A percentile compares a stretch with the other conserved stretches of the same genome.
These are phyloP conservation scores for Fusarium multiceps DNA, from an alignment of 2,329 filamentous ascomycete species.

Conservation along the genomic window DNA sequence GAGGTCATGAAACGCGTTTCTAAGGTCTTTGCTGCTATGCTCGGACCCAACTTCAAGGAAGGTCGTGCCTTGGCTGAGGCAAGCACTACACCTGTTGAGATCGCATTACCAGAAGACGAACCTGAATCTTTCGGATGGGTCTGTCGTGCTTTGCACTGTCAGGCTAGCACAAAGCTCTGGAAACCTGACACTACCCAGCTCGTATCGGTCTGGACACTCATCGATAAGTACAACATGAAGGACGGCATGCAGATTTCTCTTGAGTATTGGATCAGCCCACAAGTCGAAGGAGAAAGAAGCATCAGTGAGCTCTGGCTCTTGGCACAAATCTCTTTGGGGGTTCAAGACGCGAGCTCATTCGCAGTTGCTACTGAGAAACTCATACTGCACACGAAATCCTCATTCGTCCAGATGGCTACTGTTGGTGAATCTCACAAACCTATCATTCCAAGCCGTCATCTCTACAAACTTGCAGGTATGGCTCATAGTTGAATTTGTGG, in stretches of 20 bases:
- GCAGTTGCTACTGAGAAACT: not conserved
- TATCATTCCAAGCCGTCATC: not conserved
- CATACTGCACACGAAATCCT: accelerated
- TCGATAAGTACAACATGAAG: constrained; percentile 16
- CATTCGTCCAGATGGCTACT: not conserved
- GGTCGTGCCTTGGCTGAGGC: not conserved
- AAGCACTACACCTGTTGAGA: not conserved
- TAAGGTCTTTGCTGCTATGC: not conserved
- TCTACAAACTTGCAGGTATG: constrained; percentile 5
- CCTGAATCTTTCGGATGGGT: not conserved
- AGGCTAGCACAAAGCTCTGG: constrained; percentile 4
- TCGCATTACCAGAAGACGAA: constrained; percentile 6
- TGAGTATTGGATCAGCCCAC: not conserved
- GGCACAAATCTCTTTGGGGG: not conserved
- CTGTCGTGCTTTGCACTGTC: not conserved
- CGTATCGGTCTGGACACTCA: not conserved
- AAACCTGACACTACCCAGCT: not conserved
- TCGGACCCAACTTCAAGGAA: constrained; percentile 5
- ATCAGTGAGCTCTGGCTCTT: not conserved
- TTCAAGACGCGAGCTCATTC: not conserved
- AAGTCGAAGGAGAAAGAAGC: not conserved
- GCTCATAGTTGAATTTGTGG: not conserved
- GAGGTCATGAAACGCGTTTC: not conserved
- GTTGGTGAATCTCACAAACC: accelerated
- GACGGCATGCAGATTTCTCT: constrained; percentile 11